Base-by-base conservation (phyloP, 768 basidiomycete species). In the Rhizopogon vinicolor region DNA sequence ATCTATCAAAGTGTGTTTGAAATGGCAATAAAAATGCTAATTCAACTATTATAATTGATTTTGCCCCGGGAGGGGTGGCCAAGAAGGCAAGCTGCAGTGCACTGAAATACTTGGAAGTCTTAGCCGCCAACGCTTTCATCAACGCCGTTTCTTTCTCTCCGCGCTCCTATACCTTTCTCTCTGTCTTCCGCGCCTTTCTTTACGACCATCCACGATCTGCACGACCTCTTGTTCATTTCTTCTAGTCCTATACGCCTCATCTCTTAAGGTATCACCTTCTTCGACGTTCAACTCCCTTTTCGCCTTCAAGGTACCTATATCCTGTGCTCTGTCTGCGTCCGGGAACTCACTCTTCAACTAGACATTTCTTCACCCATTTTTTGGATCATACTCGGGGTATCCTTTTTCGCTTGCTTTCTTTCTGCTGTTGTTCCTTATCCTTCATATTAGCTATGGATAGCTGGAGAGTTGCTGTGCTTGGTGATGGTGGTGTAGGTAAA, bases 401-500 rank as follows among this genome's bases (percentile, higher is more conserved):
- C 56, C 55, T 58, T 51, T 54, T 49, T 58, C 57, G 44, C 44
- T 56, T 58, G 54, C 55, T 62, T 61, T 56, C 60, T 63, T 25
- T 7, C 13, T 8, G 2, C 3, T 22, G 52, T 19, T 49, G 57
- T 60, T 44, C 51, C 45, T 37, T 51, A 46, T 56, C 55, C 41
- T 29, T 51, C 59, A 48, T 60, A 22, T 37, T 22, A 78, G 75
- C 79, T 72, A 93, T 93, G 91, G 91, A 93, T 78, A 88, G 86
- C 71, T 93, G 91, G 91, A 88, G 93, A 79, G 89, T 97, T 63
- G 93, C 94, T 59, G 92, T 97, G 62, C 82, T 97, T 56, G 94
- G 94, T 61, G 94, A 98, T 75, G 94, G 94, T 74, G 94, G 94
- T 75, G 94, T 98, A 46, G 94, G 94, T 55, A 98, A 98, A 80